Base-by-base conservation (phyloP, 768 basidiomycete species). In the Pulveroboletus sp. region DNA sequence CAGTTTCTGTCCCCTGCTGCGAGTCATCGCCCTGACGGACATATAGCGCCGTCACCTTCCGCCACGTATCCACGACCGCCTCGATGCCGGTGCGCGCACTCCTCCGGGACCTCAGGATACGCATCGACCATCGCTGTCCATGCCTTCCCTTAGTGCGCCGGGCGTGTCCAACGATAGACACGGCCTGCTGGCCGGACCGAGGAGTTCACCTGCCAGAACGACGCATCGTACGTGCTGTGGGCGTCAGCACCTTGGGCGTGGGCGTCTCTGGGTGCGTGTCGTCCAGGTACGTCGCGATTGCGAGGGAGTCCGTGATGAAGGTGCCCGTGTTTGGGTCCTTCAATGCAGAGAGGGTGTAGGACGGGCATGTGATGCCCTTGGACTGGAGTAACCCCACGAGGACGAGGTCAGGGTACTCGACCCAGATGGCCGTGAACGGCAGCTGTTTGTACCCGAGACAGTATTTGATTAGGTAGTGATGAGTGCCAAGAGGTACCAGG, bases 241-340 rank as follows among this genome's bases (percentile, higher is more conserved):
- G 21, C 21, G 21, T 21, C 42, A 79, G 59, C 17, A 79, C 56
- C 8, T 42, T 55, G 2, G 73, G 73, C 0, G 73, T 69, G n/a
- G n/a, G 21, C 21, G 21, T 21, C 42, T 69, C 61, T 0, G 80
- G 76, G 55, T 80, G 82, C 1, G 69, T 67, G 2, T 66, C 62
- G 47, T 82, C 80, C 48, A 82, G 69, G 59, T 82, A 80, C 14
- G 67, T 54, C 1, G 76, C 78, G 49, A 83, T 81, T 30, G 53
- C 57, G 35, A 64, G 54, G 0, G 79, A 80, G 30, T 81, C 76
- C 9, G 71, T 54, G 28, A 81, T 32, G 6, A 64, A 48, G 2
- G 58, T 51, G 6, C 66, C 68, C 8, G 75, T 78, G 31, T 60
- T 60, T 0, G 72, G 70, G 56, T 82, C 79, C 54, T 73, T 58